phyloP scores from a whole-genome alignment of 2,329 filamentous ascomycete species.

The Paraphoma chrysanthemicola region DNA sequence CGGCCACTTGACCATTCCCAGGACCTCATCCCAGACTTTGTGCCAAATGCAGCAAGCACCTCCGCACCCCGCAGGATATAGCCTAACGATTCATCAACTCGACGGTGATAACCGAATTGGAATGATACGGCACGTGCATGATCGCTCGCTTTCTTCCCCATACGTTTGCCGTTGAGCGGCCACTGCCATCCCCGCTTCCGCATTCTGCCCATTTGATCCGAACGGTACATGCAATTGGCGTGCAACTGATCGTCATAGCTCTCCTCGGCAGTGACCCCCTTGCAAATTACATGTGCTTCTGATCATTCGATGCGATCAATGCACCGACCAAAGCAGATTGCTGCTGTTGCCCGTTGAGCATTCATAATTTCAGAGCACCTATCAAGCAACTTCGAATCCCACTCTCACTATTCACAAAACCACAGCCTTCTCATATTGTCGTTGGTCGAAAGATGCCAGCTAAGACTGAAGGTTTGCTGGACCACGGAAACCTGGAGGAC shows the following conservation, averaged over 20 bases:
- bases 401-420: background rate
- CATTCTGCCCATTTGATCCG: background rate
- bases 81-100: background rate
- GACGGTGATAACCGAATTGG: background rate
- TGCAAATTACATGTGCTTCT: too few species aligned
- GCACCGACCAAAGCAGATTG: conserved; percentile 8
- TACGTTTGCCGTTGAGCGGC: background rate
- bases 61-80: background rate
- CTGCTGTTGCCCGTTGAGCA: too few species aligned
- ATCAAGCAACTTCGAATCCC: too few species aligned
- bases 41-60: background rate
- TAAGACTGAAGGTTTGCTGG: conserved; percentile 37
- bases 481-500: conserved; percentile 33
- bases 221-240: background rate
- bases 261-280: background rate
- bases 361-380: too few species aligned
- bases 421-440: background rate
- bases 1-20: conserved; percentile 18
- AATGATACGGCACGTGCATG: background rate
- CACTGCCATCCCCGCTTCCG: background rate
- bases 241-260: background rate
- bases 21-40: conserved; percentile 12
- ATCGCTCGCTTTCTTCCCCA: background rate
- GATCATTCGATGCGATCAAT: conserved; percentile 5
- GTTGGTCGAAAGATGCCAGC: conserved; percentile 29